phyloP scores from a whole-genome alignment of 345 rosid genomes.

The Camelina neglecta region DNA sequence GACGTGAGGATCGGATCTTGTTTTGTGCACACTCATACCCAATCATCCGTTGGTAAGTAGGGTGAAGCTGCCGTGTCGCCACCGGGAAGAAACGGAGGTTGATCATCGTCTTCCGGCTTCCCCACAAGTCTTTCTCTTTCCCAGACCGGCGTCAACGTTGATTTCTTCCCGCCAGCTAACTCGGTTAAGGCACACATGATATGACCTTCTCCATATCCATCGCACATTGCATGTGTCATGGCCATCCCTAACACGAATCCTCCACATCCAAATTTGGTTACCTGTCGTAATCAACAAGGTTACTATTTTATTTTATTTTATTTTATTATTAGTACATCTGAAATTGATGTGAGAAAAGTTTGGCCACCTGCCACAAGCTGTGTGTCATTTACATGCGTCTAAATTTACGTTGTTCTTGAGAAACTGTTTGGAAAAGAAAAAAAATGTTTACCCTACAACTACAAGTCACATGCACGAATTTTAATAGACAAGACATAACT shows the following conservation, averaged over 20 bases:
- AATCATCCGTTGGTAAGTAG: constrained; percentile 36
- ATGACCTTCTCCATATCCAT: constrained; percentile 59
- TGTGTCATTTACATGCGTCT: background rate
- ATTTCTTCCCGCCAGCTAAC: constrained; percentile 47
- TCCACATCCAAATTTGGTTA: constrained; percentile 59
- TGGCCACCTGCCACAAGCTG: background rate
- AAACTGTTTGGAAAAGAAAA: background rate
- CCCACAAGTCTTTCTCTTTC: constrained; percentile 51
- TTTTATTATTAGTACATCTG: background rate
- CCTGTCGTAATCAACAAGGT: constrained; percentile 36
- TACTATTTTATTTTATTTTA: too few relatives aligned
- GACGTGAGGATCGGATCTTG: background rate
- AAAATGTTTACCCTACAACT: background rate
- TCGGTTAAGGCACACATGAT: constrained; percentile 52
- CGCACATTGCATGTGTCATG: constrained; percentile 56
- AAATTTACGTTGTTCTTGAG: background rate
- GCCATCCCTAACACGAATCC: constrained; percentile 60
- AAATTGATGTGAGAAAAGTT: background rate
- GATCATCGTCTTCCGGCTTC: background rate
- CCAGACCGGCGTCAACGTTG: constrained; percentile 51
- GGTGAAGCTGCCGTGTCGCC: constrained; percentile 43
- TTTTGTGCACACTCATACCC: constrained; percentile 22
- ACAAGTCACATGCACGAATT: background rate
- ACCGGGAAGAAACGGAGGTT: constrained; percentile 1
- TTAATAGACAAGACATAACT: background rate